Percentiles rank a stretch among this genome's conserved stretches.
Conservation (phyloP, 108 stramenopile genomes). For the Skeletonema tropicum region DNA sequence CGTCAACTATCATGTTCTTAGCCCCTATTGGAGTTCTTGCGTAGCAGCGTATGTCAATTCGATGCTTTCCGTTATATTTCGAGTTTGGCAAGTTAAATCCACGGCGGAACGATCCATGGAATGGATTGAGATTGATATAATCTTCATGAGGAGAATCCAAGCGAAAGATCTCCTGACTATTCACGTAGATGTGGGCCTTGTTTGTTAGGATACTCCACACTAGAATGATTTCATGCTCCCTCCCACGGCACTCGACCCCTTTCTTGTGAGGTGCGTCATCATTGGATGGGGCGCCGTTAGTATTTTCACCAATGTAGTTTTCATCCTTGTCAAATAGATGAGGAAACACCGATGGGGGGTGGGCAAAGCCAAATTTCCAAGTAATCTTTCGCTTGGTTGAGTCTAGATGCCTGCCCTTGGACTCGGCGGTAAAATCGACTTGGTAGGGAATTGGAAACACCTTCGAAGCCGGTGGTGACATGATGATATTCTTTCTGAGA, state of each 20-base stretch:
- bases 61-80: conserved; percentile 35
- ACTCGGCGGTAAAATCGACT: conserved; percentile 37
- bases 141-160: conserved; percentile 28
- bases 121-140: conserved; percentile 31
- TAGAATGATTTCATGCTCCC: conserved; percentile 56
- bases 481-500: neutral
- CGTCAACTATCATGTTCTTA: conserved; percentile 43
- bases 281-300: neutral
- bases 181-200: conserved; percentile 43
- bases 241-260: conserved; percentile 52
- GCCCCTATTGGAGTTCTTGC: conserved; percentile 43
- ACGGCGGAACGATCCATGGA: conserved; percentile 33
- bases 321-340: conserved; percentile 39
- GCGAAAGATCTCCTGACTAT: conserved; percentile 40
- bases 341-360: conserved; percentile 42
- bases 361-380: conserved; percentile 46
- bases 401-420: conserved; percentile 44
- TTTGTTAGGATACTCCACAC: conserved; percentile 44
- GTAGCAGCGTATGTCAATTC: conserved; percentile 45
- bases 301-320: conserved; percentile 26
- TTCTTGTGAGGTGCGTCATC: conserved; percentile 23
- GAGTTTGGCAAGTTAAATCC: conserved; percentile 41
- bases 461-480: neutral
- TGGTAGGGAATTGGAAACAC: conserved; percentile 44
- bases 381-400: conserved; percentile 29